These are phyloP conservation scores for Nicotiana tomentosiformis DNA, from an alignment of 257 asterid species.

Conservation along the genomic window DNA sequence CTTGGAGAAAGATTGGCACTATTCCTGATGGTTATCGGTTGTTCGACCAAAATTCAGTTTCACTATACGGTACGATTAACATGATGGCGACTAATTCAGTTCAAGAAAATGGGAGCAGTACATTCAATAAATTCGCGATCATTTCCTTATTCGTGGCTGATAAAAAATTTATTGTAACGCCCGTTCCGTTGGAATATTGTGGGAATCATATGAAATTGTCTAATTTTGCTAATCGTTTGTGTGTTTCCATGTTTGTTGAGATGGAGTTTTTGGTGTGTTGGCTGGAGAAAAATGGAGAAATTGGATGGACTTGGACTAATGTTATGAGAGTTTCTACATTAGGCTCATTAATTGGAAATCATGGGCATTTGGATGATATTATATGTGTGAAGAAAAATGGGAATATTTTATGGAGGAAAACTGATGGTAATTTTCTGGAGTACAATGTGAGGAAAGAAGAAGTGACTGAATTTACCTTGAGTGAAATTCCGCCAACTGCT, in stretches of 20 bases:
- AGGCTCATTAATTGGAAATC: neutral
- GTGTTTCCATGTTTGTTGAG: neutral
- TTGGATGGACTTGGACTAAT: neutral
- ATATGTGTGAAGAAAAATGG: neutral
- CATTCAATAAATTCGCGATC: neutral
- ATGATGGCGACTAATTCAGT: neutral
- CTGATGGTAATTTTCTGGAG: neutral
- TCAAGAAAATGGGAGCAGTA: neutral
- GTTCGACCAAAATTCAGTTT: neutral
- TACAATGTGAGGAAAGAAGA: neutral
- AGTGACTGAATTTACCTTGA: neutral
- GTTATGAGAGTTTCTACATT: neutral
- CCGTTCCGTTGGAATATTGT: neutral
- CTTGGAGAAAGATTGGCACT: neutral
- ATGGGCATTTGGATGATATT: neutral
- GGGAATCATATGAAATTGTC: neutral
- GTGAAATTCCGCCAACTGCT: neutral
- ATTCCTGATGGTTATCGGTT: neutral
- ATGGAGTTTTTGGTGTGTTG: neutral
- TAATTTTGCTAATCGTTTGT: neutral
- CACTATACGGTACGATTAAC: neutral
- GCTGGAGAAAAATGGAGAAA: neutral
- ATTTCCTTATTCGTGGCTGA: neutral
- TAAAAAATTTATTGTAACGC: neutral
- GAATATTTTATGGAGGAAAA: conserved; percentile 2